Percentiles rank a stretch among this genome's conserved stretches.
These are phyloP conservation scores for Mycena vitilis DNA, from an alignment of 768 basidiomycete species.

Conservation along the genomic window DNA sequence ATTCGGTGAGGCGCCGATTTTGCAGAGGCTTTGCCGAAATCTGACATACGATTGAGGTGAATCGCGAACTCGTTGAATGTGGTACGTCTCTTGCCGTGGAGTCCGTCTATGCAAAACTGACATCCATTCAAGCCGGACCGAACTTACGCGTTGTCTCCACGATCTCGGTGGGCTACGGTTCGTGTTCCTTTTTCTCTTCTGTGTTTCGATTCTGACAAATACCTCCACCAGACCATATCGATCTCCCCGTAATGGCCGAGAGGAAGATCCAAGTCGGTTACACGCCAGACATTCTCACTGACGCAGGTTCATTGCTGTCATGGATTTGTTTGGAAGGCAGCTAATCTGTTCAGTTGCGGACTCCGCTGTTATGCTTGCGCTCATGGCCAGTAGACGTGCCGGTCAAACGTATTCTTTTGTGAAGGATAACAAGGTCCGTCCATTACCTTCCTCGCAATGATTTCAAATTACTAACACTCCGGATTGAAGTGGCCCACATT, in stretches of 20 bases:
- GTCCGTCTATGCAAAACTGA: too few species aligned
- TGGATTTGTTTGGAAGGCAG: background rate
- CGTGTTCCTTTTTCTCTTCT: constrained; percentile 25
- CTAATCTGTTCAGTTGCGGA: constrained; percentile 77
- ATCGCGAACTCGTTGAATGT: constrained; percentile 77
- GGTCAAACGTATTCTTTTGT: constrained; percentile 74
- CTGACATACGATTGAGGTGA: constrained; percentile 59
- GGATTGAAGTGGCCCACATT: constrained; percentile 72
- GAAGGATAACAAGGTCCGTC: constrained; percentile 71
- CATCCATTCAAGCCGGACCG: constrained; percentile 64
- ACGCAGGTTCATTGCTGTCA: constrained; percentile 69
- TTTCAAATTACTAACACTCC: background rate
- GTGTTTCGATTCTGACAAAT: too few species aligned
- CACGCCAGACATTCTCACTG: constrained; percentile 94
- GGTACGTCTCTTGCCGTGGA: constrained; percentile 44
- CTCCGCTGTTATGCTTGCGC: constrained; percentile 85
- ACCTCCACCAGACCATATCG: constrained; percentile 77
- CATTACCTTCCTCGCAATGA: too few species aligned
- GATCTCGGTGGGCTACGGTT: constrained; percentile 93
- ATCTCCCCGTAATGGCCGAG: constrained; percentile 66
- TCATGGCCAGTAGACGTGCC: constrained; percentile 90
- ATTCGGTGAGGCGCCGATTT: constrained; percentile 75
- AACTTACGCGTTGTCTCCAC: constrained; percentile 86
- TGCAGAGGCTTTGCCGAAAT: too few species aligned
- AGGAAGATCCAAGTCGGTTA: constrained; percentile 83